A percentile compares a stretch with the other conserved stretches of the same genome.
phyloP scores from a whole-genome alignment of 345 rosid species.

The Xanthoceras sorbifolium region DNA sequence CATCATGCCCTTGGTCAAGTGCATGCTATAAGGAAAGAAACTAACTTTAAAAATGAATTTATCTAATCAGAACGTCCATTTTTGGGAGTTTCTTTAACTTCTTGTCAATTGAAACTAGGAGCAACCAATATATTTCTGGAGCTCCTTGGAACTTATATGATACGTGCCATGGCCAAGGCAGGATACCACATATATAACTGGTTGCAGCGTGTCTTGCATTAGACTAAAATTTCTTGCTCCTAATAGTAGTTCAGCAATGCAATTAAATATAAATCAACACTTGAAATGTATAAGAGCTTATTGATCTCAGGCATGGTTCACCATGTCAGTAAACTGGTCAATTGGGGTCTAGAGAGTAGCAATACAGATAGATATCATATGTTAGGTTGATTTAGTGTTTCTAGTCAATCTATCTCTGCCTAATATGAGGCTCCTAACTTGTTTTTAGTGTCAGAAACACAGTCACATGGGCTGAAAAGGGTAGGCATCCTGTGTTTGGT shows the following conservation, averaged over 20 bases:
- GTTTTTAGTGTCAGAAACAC: no score
- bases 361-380: neutral
- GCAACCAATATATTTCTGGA: neutral
- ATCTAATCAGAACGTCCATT: no score
- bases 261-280: neutral
- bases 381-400: neutral
- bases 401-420: neutral
- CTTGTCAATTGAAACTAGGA: neutral
- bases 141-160: neutral
- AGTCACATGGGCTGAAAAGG: neutral
- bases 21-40: no score
- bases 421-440: neutral
- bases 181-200: neutral
- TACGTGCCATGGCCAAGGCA: neutral
- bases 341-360: neutral
- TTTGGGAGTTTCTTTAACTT: no score
- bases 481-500: neutral
- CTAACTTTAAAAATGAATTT: no score
- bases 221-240: neutral
- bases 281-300: neutral
- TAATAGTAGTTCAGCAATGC: neutral
- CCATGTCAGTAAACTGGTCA: neutral
- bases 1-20: no score
- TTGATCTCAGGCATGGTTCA: no score
- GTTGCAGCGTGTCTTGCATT: neutral